phyloP scores from a whole-genome alignment of 164 flowering plant species.

The Vitis vinifera region ASM3070453v1 NC_081805.1:7509501-7510000 shows the following conservation, averaged over 20 bases:
- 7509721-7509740: slow-evolving; percentile 61
- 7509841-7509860: slow-evolving; percentile 63
- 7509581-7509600: slow-evolving; percentile 69
- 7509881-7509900: slow-evolving; percentile 68
- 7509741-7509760: slow-evolving; percentile 26
- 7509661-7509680: slow-evolving; percentile 54
- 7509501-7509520: slow-evolving; percentile 50
- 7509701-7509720: slow-evolving; percentile 79
- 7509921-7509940: slow-evolving; percentile 67
- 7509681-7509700: slow-evolving; percentile 76
- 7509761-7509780: slow-evolving; percentile 62
- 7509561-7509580: slow-evolving; percentile 54
- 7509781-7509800: slow-evolving; percentile 73
- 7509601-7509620: slow-evolving; percentile 66
- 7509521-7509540: slow-evolving; percentile 55
- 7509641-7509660: slow-evolving; percentile 46
- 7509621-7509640: slow-evolving; percentile 53
- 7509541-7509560: slow-evolving; percentile 65
- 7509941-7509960: slow-evolving; percentile 78
- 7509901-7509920: slow-evolving; percentile 62
- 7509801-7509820: slow-evolving; percentile 70
- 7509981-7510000: slow-evolving; percentile 62
- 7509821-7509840: slow-evolving; percentile 69
- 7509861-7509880: slow-evolving; percentile 72
- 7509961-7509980: slow-evolving; percentile 56